phyloP scores from a whole-genome alignment of 345 rosid species.

The Ceriops decandra region DNA sequence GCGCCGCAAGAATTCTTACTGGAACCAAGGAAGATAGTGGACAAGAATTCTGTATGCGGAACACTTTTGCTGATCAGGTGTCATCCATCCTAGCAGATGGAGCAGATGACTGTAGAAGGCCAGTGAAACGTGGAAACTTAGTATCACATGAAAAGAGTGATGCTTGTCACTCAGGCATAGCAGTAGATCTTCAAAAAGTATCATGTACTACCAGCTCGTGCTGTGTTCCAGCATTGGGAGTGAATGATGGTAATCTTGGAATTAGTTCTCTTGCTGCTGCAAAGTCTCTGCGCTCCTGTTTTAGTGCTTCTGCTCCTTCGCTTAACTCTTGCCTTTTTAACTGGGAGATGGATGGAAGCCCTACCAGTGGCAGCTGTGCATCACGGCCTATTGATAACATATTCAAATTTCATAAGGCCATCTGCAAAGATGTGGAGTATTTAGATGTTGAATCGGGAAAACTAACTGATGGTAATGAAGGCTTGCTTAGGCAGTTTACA shows the following conservation, averaged over 20 bases:
- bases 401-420: conserved; percentile 64
- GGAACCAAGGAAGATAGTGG: conserved; percentile 22
- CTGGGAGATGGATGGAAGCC: conserved; percentile 50
- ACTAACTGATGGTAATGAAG: conserved; percentile 45
- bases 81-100: conserved; percentile 21
- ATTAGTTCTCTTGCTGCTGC: conserved; percentile 47
- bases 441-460: conserved; percentile 59
- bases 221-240: conserved; percentile 58
- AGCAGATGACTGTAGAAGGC: conserved; percentile 31
- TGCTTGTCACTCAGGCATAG: conserved; percentile 17
- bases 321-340: conserved; percentile 57
- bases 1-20: conserved; percentile 33
- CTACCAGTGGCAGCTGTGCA: conserved; percentile 25
- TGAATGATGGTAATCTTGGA: conserved; percentile 39
- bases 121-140: conserved; percentile 31
- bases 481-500: conserved; percentile 50
- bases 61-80: conserved; percentile 20
- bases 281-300: conserved; percentile 50
- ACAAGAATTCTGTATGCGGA: conserved; percentile 20
- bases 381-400: conserved; percentile 56
- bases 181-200: conserved; percentile 15
- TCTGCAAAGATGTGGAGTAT: conserved; percentile 57
- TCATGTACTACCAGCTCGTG: conserved; percentile 38
- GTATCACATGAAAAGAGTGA: conserved; percentile 19
- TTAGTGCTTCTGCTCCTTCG: conserved; percentile 49